These are phyloP conservation scores for Annulohypoxylon truncatum DNA, from an alignment of 2,329 filamentous ascomycete species.

Conservation along the genomic window DNA sequence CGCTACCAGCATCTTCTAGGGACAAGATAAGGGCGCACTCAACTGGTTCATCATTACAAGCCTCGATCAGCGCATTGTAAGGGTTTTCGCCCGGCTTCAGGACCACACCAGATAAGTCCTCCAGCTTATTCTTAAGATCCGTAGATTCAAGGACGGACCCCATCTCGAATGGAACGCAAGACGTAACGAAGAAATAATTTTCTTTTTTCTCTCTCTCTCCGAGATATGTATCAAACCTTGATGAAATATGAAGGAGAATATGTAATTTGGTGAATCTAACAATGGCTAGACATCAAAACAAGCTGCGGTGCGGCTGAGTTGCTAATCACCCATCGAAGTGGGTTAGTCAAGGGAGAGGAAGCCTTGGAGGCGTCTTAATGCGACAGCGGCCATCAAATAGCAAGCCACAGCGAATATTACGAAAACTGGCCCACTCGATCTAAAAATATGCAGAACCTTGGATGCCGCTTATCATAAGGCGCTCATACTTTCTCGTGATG, in stretches of 20 bases:
- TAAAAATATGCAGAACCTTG: background rate
- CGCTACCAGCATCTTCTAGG: background rate
- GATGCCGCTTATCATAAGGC: background rate
- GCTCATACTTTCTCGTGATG: background rate
- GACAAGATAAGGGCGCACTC: slow-evolving; percentile 45
- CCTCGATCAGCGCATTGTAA: slow-evolving; percentile 77
- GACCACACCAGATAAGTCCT: slow-evolving; percentile 65
- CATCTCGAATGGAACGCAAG: slow-evolving; percentile 45
- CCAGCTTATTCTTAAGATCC: slow-evolving; percentile 62
- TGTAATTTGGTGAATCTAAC: background rate
- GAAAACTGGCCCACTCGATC: slow-evolving; percentile 5
- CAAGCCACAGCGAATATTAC: background rate
- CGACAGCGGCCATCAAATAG: background rate
- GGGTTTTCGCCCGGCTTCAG: slow-evolving; percentile 73
- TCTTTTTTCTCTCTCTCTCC: no score
- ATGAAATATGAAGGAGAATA: background rate
- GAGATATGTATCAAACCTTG: background rate
- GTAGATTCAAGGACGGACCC: slow-evolving; percentile 53
- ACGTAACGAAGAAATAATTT: background rate
- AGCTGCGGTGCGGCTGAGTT: slow-evolving; percentile 6
- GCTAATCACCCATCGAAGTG: background rate
- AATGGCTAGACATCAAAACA: background rate
- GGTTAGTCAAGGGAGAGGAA: background rate
- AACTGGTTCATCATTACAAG: slow-evolving; percentile 75
- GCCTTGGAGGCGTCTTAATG: background rate